Evolutionary conservation across 2,329 filamentous ascomycete species (phyloP), one percentile per base, ranked within the genome.

Genomic region (Calycina herbarum): DNA sequence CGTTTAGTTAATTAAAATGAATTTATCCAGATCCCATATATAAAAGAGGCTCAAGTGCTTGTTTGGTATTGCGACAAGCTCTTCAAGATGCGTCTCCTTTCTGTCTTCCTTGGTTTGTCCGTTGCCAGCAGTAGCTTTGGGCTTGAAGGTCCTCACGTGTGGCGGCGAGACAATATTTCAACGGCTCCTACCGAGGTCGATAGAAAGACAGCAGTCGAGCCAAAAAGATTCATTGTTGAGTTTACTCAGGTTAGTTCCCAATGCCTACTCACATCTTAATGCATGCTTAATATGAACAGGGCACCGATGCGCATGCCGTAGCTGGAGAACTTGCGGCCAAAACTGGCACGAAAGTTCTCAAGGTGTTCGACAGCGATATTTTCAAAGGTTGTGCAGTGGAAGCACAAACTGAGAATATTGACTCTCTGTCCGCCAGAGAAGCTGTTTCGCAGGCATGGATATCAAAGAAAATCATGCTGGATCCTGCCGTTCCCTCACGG

Each of bases 221-320:
- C 58, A 27, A 60, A 60, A 42, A 3, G 35, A 60, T 60, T 60
- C 58, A 60, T 60, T 38, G 58, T 60, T 29, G 58, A 60, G 20
- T 60, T 60, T 42, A 29, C 33, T n/a, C 3, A n/a, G 7, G 58
- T 60, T 15, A 42, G 17, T 42, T n/a, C 33, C 3, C 20, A 31
- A 15, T n/a, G 4, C 31, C 11, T 1, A 58, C 24, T 11, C 1
- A 20, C 17, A 15, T 13, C 27, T 20, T 17, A n/a, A 58, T 17
- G 5, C 13, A 20, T n/a, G 31, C 57, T 58, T 15, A 58, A 13
- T 15, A 15, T 58, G 8, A 58, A 33, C 20, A 60, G 58, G 35
- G 35, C 13, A 60, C 38, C 10, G 58, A 60, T 60, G 58, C 38
- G 7, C 33, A 60, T 38, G 20, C 38, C 7, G 58, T 20, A 0